Evolutionary conservation across 148 eudicot species (phyloP), one percentile per base, ranked within the genome.

Genomic region (Chenopodium suecicum): DNA sequence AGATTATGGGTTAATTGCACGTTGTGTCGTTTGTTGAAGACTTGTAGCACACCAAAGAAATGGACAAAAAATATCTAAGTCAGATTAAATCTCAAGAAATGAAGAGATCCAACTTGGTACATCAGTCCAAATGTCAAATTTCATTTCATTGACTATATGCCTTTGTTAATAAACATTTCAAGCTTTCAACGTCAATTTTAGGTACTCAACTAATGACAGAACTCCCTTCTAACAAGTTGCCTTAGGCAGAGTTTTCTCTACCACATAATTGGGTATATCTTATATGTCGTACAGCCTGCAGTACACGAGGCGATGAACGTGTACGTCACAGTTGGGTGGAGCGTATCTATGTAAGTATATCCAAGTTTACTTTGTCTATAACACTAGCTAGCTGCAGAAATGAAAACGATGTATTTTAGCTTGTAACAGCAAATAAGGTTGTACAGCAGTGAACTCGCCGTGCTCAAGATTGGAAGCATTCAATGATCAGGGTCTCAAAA

Each of bases 11-110:
- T 6, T 41, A 41, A 41, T 41, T 41, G 68, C 81, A 82, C 70
- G 76, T 73, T 48, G 27, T 82, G 60, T 70, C 44, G 81, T 77
- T 58, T 32, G 64, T 62, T 82, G 72, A 77, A 77, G 50, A 7
- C 32, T n/a, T 25, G 31, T 4, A 12, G 20, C 63, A 17, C 48
- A 63, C 71, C 37, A 82, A 78, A 47, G 4, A 70, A 22, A 52
- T 12, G 7, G 75, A 72, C 70, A 60, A 80, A 60, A 41, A 50
- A 50, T 27, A 23, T 29, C 23, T 8, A 9, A 56, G 77, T 80
- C 70, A 72, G 56, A 60, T 56, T 80, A 44, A 17, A 60, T 3
- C 62, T 54, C 14, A 69, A 52, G 54, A 72, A 41, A 41, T 41
- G 44, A 41, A 41, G 44, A 41, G 5, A 29, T 68, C 76, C 76